Evolutionary conservation across 2,329 filamentous ascomycete genomes (phyloP), one percentile per base, ranked within the genome.

Genomic region (Penicillium sumatraense): DNA sequence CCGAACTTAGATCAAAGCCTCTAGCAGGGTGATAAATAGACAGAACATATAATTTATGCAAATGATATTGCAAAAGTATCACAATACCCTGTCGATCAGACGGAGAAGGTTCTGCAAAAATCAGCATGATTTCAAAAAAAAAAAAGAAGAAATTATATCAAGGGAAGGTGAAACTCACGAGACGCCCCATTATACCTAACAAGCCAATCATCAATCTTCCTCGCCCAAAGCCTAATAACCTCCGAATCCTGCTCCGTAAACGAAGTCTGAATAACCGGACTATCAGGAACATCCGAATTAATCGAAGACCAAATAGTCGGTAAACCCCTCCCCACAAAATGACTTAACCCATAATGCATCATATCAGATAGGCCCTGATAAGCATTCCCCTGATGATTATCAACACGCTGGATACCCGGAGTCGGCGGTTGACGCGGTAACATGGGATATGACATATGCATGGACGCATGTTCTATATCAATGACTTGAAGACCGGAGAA

Each of bases 401-500:
- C 61, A 9, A 65, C 36, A 8, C 56, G 46, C 33, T 63, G 61
- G 1, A 68, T 56, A n/a, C 50, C 54, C 21, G 57, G 53, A 33
- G 50, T 58, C 13, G 63, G 62, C 21, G 67, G 63, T 16, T 69
- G 62, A 23, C 58, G 59, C 10, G 67, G 67, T 9, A 70, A 48
- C 14, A 70, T 53, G 24, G 67, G 67, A 21, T 66, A 64, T 9
- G 65, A 68, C 66, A 70, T 67, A 23, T 70, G 67, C 59, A 70
- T 69, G 4, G 67, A 70, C 8, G 67, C 67, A 48, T 70, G 67
- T 49, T 70, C 67, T 9, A 70, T 67, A 29, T 70, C 67, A 41
- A 69, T 67, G 6, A 67, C 60, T 64, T 69, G 67, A 26, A 69
- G 60, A 14, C 67, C 66, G 7, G 64, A 68, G 20, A 68, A 67